A percentile compares a stretch with the other conserved stretches of the same genome.
These are phyloP conservation scores for Stenocarpella maydis DNA, from an alignment of 2,329 filamentous ascomycete species.

Conservation along the genomic window DNA sequence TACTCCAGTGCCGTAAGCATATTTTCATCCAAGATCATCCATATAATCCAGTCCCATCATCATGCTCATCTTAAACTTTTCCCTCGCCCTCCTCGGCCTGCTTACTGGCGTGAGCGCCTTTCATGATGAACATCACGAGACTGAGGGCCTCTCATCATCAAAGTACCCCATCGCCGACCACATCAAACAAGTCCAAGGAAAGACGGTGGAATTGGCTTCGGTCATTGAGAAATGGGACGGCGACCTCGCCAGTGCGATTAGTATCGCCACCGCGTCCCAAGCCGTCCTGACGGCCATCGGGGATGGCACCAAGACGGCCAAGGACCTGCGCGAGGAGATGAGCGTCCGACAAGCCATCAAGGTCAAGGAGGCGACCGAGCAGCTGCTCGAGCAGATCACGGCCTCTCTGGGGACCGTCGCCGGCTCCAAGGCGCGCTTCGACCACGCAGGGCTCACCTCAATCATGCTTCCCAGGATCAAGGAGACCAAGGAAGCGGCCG, in stretches of 20 bases:
- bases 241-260: slow-evolving; percentile 46
- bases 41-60: background rate
- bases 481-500: slow-evolving; percentile 49
- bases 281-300: slow-evolving; percentile 50
- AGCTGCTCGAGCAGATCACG: slow-evolving; percentile 48
- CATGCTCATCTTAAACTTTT: background rate
- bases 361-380: slow-evolving; percentile 47
- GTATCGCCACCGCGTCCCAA: slow-evolving; percentile 49
- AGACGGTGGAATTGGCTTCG: slow-evolving; percentile 45
- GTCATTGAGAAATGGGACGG: slow-evolving; percentile 49
- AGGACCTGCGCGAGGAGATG: slow-evolving; percentile 45
- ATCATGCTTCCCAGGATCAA: slow-evolving; percentile 52
- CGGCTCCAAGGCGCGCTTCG: slow-evolving; percentile 51
- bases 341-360: slow-evolving; percentile 46
- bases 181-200: slow-evolving; percentile 44
- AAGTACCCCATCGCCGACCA: background rate
- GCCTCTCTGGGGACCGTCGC: slow-evolving; percentile 48
- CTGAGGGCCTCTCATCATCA: background rate
- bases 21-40: too few relatives aligned
- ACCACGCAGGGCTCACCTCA: slow-evolving; percentile 50
- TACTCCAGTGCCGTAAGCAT: background rate
- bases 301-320: slow-evolving; percentile 47
- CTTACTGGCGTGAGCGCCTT: slow-evolving; percentile 43
- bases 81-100: background rate
- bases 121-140: background rate